Conservation (phyloP, 305 asterid genomes). For the Fraxinus greggii region DNA sequence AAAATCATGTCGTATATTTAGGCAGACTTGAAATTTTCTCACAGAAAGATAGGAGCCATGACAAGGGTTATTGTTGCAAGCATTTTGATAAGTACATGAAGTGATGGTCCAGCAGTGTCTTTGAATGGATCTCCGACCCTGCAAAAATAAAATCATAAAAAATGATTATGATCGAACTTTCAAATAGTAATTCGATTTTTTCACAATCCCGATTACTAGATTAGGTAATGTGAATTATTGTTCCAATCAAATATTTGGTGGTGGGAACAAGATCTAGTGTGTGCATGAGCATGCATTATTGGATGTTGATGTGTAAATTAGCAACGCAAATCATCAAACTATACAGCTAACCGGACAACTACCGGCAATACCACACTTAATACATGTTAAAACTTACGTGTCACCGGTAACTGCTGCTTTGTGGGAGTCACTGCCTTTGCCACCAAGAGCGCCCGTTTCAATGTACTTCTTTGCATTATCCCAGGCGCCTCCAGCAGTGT, state of each 20-base stretch:
- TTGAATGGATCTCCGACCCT: slow-evolving; percentile 99
- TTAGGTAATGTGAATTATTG: not conserved
- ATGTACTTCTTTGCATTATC: slow-evolving; percentile 98
- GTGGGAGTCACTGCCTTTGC: slow-evolving; percentile 97
- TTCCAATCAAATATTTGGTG: not conserved
- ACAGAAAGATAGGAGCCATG: slow-evolving; percentile 95
- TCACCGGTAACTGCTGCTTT: slow-evolving; percentile 98
- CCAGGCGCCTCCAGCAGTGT: slow-evolving; percentile 99
- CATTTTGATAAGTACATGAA: slow-evolving; percentile 95
- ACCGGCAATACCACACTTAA: not conserved
- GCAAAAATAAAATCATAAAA: slow-evolving; percentile 20
- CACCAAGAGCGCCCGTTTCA: slow-evolving; percentile 97
- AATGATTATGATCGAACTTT: not conserved
- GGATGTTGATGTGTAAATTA: not conserved
- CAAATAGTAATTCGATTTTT: not conserved
- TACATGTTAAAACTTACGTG: slow-evolving; percentile 60
- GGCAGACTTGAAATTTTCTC: slow-evolving; percentile 26
- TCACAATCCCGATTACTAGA: not conserved
- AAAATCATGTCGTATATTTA: slow-evolving; percentile 19
- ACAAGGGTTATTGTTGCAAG: slow-evolving; percentile 97
- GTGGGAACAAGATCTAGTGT: not conserved
- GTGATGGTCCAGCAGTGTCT: slow-evolving; percentile 98
- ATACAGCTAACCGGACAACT: not conserved
- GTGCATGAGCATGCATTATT: not conserved
- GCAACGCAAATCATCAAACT: not conserved